Conservation (phyloP, 75 land plant genomes). For the Adiantum capillusveneris region DNA sequence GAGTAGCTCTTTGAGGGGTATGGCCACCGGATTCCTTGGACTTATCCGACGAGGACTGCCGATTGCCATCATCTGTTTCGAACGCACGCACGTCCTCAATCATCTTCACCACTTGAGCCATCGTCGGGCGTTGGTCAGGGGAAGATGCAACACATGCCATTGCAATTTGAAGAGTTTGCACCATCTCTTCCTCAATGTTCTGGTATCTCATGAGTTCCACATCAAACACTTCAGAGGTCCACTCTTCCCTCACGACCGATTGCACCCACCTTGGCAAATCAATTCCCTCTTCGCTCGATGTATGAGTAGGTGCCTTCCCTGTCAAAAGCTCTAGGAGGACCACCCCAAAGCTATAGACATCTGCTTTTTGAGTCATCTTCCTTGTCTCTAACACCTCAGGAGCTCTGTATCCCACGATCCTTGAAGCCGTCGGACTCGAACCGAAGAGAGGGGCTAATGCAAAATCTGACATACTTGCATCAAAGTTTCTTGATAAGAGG, state of each 20-base stretch:
- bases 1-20: conserved; percentile 42
- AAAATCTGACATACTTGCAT: conserved; percentile 57
- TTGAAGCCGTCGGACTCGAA: conserved; percentile 27
- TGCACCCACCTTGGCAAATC: conserved; percentile 88
- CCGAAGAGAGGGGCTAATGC: conserved; percentile 52
- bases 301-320: conserved; percentile 65
- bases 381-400: conserved; percentile 66
- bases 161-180: conserved; percentile 72
- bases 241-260: conserved; percentile 74
- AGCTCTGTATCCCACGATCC: conserved; percentile 52
- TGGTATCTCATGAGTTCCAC: conserved; percentile 58
- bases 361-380: conserved; percentile 62
- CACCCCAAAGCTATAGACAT: conserved; percentile 85
- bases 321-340: conserved; percentile 78
- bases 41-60: conserved; percentile 49
- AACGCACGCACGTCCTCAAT: conserved; percentile 27
- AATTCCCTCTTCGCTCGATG: conserved; percentile 47
- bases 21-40: conserved; percentile 40
- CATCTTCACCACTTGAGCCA: conserved; percentile 65
- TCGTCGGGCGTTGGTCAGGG: conserved; percentile 50
- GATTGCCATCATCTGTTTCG: conserved; percentile 39
- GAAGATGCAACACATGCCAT: conserved; percentile 42
- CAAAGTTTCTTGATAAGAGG: conserved; percentile 49
- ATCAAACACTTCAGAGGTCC: conserved; percentile 95
- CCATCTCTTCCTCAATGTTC: conserved; percentile 84